phyloP scores from a whole-genome alignment of 495 filamentous ascomycete species.

The Daldinia caldariorum region DNA sequence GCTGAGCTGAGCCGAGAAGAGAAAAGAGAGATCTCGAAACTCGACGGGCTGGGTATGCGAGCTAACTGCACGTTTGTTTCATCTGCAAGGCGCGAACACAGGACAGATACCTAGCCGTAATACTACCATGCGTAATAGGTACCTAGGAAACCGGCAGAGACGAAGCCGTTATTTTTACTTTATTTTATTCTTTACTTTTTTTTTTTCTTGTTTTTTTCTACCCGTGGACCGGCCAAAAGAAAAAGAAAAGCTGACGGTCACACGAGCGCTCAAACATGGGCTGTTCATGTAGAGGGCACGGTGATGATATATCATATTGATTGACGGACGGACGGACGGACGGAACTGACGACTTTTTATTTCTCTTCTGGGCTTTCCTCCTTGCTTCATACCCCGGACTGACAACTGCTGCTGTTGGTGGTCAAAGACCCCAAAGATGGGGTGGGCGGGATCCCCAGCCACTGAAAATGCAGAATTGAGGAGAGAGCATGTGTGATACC shows the following conservation, averaged over 20 bases:
- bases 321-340: constrained; percentile 1
- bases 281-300: neutral
- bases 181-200: too few species aligned
- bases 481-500: neutral
- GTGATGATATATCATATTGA: constrained; percentile 26
- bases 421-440: constrained; percentile 11
- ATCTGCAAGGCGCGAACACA: constrained; percentile 18
- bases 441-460: constrained; percentile 15
- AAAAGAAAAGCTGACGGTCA: neutral
- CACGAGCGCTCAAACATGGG: neutral
- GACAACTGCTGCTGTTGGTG: constrained; percentile 8
- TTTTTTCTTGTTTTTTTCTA: neutral
- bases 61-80: constrained; percentile 33
- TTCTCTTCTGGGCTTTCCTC: constrained; percentile 6
- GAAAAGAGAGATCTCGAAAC: constrained; percentile 12
- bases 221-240: neutral
- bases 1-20: constrained; percentile 3
- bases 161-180: neutral
- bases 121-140: constrained; percentile 10
- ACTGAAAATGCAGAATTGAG: constrained; percentile 9
- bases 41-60: constrained; percentile 23
- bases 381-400: constrained; percentile 36
- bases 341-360: constrained; percentile 17
- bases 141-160: constrained; percentile 4
- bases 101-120: neutral